These are phyloP conservation scores for Penicillium sp. DNA, from an alignment of 2,329 filamentous ascomycete genomes.

Conservation along the genomic window DNA sequence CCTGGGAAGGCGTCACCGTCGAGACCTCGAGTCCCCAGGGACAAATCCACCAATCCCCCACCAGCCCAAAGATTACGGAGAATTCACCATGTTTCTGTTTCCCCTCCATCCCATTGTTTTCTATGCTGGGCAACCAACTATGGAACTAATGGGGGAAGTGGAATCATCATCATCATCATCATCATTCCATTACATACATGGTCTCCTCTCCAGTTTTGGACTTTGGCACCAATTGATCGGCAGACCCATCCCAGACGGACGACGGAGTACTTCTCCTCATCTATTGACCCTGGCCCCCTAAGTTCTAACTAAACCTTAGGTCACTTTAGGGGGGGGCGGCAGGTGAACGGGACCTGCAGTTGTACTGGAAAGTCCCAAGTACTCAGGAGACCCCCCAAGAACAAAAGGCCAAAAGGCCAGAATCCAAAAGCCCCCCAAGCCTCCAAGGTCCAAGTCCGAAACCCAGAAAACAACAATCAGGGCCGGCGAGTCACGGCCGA, in stretches of 20 bases:
- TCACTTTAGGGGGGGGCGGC: background rate
- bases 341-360: conserved; percentile 19
- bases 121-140: conserved; percentile 7
- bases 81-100: conserved; percentile 1
- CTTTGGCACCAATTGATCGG: conserved; percentile 3
- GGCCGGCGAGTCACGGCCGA: conserved; percentile 23
- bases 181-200: background rate
- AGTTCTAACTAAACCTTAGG: background rate
- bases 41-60: conserved; percentile 3
- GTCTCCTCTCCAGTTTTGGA: conserved; percentile 1
- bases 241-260: conserved; percentile 8
- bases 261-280: background rate
- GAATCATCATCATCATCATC: background rate
- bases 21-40: conserved; percentile 6
- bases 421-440: background rate
- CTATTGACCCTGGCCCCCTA: background rate
- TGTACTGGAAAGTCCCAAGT: conserved; percentile 13
- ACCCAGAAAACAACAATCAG: background rate
- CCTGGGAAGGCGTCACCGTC: conserved; percentile 25
- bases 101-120: background rate
- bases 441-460: background rate
- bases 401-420: conserved; percentile 5
- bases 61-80: background rate
- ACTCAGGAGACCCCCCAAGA: conserved; percentile 3
- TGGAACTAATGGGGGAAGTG: background rate